These are phyloP conservation scores for Beauveria pseudobassiana DNA, from an alignment of 2,329 filamentous ascomycete species.

Conservation along the genomic window DNA sequence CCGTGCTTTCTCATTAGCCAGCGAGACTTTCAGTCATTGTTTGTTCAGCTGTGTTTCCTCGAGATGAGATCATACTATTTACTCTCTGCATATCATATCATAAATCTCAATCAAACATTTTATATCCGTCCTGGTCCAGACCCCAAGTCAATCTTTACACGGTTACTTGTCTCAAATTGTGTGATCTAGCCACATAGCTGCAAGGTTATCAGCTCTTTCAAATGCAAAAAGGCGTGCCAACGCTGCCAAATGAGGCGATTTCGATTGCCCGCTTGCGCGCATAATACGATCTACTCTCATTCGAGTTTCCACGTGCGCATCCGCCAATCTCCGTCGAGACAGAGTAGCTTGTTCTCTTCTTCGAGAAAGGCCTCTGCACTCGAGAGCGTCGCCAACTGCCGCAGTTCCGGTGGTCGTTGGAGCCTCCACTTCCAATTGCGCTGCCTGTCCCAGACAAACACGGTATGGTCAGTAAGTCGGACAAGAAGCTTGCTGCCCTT, in stretches of 20 bases:
- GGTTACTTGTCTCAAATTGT: too few relatives aligned
- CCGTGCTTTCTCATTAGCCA: too few relatives aligned
- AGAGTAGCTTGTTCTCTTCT: not conserved
- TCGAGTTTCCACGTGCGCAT: not conserved
- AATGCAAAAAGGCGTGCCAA: too few relatives aligned
- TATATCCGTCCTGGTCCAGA: too few relatives aligned
- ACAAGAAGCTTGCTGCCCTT: constrained; percentile 1
- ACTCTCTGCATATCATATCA: too few relatives aligned
- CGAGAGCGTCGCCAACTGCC: not conserved
- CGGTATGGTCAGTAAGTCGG: not conserved
- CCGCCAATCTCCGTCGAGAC: constrained; percentile 6
- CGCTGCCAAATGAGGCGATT: not conserved
- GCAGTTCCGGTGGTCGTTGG: not conserved
- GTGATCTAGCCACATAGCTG: too few relatives aligned
- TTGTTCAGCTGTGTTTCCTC: too few relatives aligned
- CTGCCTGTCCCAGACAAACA: constrained; percentile 3
- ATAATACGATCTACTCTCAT: not conserved
- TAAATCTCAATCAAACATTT: too few relatives aligned
- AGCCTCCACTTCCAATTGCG: not conserved
- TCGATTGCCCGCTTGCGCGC: not conserved
- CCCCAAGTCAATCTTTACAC: too few relatives aligned
- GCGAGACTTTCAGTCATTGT: too few relatives aligned
- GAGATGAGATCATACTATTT: too few relatives aligned
- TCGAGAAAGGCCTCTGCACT: constrained; percentile 1
- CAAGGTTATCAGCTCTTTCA: too few relatives aligned